phyloP scores from a whole-genome alignment of 2,329 filamentous ascomycete genomes.

The Grosmannia serpens region DNA sequence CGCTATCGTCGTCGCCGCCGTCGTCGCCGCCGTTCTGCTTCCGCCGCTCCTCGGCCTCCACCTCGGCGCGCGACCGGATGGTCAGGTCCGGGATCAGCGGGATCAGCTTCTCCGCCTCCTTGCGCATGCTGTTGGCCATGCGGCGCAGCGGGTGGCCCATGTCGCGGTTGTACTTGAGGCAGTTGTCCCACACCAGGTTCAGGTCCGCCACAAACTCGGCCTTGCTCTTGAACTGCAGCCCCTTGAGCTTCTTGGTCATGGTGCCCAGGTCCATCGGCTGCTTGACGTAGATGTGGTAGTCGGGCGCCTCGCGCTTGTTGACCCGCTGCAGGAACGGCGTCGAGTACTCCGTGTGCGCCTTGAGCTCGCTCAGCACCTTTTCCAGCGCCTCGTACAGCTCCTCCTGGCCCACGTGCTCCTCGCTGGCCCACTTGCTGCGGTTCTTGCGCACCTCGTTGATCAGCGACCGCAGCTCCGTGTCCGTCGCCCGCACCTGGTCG shows the following conservation, averaged over 20 bases:
- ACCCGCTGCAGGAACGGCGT: conserved; percentile 90
- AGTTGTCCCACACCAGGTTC: conserved; percentile 95
- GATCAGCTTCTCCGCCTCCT: conserved; percentile 92
- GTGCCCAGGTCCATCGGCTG: conserved; percentile 94
- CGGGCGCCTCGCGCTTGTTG: conserved; percentile 92
- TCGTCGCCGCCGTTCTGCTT: conserved; percentile 78
- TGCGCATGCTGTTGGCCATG: conserved; percentile 93
- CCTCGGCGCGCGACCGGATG: conserved; percentile 83
- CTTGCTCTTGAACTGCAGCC: conserved; percentile 72
- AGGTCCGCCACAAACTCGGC: conserved; percentile 89
- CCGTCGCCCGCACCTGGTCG: conserved; percentile 78
- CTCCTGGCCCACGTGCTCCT: conserved; percentile 94
- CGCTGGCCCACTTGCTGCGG: conserved; percentile 95
- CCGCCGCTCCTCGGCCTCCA: conserved; percentile 76
- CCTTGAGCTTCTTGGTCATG: conserved; percentile 96
- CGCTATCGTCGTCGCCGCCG: conserved; percentile 79
- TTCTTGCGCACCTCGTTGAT: conserved; percentile 99
- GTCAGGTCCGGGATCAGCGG: conserved; percentile 88
- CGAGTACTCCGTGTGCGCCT: conserved; percentile 94
- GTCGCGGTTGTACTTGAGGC: conserved; percentile 88
- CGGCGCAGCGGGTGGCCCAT: conserved; percentile 77
- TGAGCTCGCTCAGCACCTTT: conserved; percentile 93
- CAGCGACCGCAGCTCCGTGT: conserved; percentile 79
- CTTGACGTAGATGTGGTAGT: conserved; percentile 90
- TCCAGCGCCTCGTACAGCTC: conserved; percentile 94